Evolutionary conservation across 2,329 filamentous ascomycete genomes (phyloP), one percentile per base, ranked within the genome.

Genomic region (Ascochyta koolunga): DNA sequence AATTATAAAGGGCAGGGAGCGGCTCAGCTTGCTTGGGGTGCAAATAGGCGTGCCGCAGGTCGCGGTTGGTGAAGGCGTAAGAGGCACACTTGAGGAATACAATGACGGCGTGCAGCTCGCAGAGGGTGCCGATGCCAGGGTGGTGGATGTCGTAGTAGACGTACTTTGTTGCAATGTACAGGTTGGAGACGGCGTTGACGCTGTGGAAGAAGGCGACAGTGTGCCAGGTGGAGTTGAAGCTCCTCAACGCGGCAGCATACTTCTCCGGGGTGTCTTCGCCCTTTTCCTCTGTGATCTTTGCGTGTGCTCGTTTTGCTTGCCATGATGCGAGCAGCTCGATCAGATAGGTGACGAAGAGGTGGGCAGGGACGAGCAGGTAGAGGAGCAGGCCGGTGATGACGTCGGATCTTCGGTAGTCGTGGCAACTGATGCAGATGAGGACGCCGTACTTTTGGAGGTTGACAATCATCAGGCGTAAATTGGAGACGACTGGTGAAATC

Each of bases 391-490:
- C 93, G 37, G 93, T 83, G 35, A 89, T 73, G 22, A 96, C 67
- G 70, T 98, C 93, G 66, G 90, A 85, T 50, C 82, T 84, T 50
- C 89, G 86, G 71, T 95, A 96, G 76, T 96, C 90, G 74, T 96
- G 92, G 72, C 93, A 96, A 61, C 86, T 86, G 56, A 99, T 80
- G 71, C 93, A 97, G 62, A 99, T 96, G 54, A 98, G 81, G 53
- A 98, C 91, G 48, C 95, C 95, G 72, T 99, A 99, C 90, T 97
- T 97, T 80, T 93, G 90, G 64, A 93, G 91, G 72, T 99, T 99
- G 77, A 98, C 95, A 70, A 99, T 92, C 79, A 98, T 91, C 68
- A 99, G 82, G 60, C 95, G 88, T 45, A 99, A 77, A 72, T 99
- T 99, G 67, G 93, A 95, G 43, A 93, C 91, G 68, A 98, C 91